Evolutionary conservation across 148 eudicot species (phyloP).

Genomic region (Chenopodium berlandieri): DNA sequence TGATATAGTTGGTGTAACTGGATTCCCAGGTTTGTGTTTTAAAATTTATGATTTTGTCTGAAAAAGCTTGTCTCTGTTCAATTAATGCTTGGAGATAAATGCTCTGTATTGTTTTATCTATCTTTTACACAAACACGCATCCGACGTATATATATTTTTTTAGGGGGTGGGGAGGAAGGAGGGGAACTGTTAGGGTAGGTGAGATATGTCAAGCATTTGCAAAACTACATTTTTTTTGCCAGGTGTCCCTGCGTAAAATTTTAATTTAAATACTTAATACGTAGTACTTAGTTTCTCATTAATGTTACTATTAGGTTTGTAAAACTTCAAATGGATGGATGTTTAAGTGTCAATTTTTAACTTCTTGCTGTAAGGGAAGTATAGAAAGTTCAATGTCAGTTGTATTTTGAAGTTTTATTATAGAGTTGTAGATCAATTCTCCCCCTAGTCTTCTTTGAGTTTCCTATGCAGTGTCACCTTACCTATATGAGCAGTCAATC

Average conservation of each 20-base stretch:
- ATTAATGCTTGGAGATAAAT: too few species aligned
- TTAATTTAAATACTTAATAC: too few species aligned
- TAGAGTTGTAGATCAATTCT: background rate
- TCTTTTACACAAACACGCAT: too few species aligned
- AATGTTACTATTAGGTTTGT: background rate
- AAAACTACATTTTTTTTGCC: too few species aligned
- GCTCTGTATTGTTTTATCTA: too few species aligned
- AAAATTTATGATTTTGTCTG: background rate
- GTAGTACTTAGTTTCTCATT: too few species aligned
- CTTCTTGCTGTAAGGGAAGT: background rate
- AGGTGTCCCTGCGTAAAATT: too few species aligned
- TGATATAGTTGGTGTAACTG: constrained; percentile 83
- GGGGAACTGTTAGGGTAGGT: too few species aligned
- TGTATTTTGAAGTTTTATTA: background rate
- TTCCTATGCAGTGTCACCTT: background rate
- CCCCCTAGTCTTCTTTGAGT: background rate
- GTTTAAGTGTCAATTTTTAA: background rate
- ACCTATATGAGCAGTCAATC: background rate
- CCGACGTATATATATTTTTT: too few species aligned
- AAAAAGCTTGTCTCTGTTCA: too few species aligned
- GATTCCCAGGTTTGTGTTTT: constrained; percentile 71
- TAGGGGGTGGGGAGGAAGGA: too few species aligned
- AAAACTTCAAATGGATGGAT: background rate
- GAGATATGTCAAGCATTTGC: too few species aligned
- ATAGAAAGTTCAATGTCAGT: background rate